These are phyloP conservation scores for Alternaria panax DNA, from an alignment of 2,329 filamentous ascomycete species.

Conservation along the genomic window DNA sequence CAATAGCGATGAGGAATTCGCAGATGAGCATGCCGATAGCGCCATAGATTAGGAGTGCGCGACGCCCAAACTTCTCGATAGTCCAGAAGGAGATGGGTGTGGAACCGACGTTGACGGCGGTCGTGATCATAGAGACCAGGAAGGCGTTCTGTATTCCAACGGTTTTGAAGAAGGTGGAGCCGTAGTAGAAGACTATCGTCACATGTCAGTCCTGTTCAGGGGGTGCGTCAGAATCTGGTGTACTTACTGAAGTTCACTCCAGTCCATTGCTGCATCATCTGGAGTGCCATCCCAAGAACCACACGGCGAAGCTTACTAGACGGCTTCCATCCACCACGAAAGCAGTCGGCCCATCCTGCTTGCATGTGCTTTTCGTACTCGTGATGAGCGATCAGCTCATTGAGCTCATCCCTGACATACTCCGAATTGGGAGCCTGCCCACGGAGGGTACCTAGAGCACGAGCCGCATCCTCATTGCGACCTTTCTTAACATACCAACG, in stretches of 20 bases:
- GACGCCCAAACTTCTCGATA: slow-evolving; percentile 82
- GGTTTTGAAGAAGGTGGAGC: slow-evolving; percentile 82
- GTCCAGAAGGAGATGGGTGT: slow-evolving; percentile 89
- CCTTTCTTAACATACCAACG: slow-evolving; percentile 86
- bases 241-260: slow-evolving; percentile 80
- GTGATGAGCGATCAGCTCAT: slow-evolving; percentile 88
- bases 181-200: slow-evolving; percentile 55
- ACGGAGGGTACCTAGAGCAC: slow-evolving; percentile 71
- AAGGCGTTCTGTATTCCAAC: slow-evolving; percentile 80
- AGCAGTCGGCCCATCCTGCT: slow-evolving; percentile 73
- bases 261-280: slow-evolving; percentile 66
- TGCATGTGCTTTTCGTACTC: slow-evolving; percentile 73
- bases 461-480: slow-evolving; percentile 69
- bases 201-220: neutral
- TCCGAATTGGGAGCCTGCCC: slow-evolving; percentile 76
- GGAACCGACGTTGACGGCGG: slow-evolving; percentile 84
- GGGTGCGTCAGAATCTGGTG: no score
- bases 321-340: slow-evolving; percentile 62
- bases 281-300: slow-evolving; percentile 56
- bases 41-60: slow-evolving; percentile 78
- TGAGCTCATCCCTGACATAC: slow-evolving; percentile 78
- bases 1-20: slow-evolving; percentile 85
- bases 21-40: slow-evolving; percentile 83
- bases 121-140: slow-evolving; percentile 84
- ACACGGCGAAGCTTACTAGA: slow-evolving; percentile 60